Evolutionary conservation across 1,284 basidiomycete genomes (phyloP), one percentile per base, ranked within the genome.

Genomic region (Ganoderma lucidum): DNA sequence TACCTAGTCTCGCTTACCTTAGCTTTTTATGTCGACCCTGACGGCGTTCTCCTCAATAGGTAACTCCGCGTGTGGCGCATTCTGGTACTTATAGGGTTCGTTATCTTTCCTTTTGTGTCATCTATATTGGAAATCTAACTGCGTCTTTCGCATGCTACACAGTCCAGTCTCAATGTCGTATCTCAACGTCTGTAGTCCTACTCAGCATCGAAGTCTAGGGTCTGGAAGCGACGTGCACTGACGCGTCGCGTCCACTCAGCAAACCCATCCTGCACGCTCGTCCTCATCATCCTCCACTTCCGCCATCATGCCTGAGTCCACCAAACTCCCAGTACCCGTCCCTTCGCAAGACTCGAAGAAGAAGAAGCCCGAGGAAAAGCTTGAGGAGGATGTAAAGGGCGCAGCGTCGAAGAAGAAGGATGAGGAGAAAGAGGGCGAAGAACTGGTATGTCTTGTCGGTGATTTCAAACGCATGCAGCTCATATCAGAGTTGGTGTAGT

Each of bases 341-440:
- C 84, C 85, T 1, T 87, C 93, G 10, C 85, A 93, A 66, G 93
- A 95, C 76, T 89, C 91, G 0, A 88, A 91, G 83, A 90, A 91
- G 83, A 90, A 90, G 81, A 86, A 90, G 72, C 56, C 69, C 30
- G 84, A 87, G 56, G 81, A 85, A 71, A 78, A 75, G 55, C 79
- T 86, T 59, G 83, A 87, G 73, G 84, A 86, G 68, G 81, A 72
- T 39, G 70, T 61, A 14, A 66, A 68, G 58, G 58, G 44, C 23
- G 66, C 69, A 17, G 72, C 65, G n/a, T 37, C 72, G 28, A 83
- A 87, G 59, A 90, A 88, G 76, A 86, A 88, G 73, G 79, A 73
- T 48, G 82, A 82, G 73, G 83, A 88, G 80, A 88, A 86, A 60
- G 92, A 95, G 73, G 92, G 90, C 63, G 92, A 96, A 75, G 96